A percentile compares a stretch with the other conserved stretches of the same genome.
Conservation (phyloP, 495 filamentous ascomycete genomes). For the Xylaria telfairii region DNA sequence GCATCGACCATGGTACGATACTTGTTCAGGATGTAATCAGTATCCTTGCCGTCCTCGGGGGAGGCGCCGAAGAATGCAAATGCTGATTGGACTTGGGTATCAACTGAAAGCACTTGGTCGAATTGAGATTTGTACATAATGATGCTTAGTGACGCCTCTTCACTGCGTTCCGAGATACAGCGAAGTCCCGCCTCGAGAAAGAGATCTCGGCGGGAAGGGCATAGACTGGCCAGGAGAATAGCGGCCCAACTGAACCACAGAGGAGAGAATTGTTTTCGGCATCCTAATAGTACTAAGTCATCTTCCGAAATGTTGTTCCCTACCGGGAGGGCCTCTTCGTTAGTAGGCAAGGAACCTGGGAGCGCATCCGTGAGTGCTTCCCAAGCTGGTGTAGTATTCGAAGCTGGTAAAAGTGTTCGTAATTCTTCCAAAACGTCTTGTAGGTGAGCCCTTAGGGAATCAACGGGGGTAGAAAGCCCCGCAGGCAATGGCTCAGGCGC, state of each 20-base stretch:
- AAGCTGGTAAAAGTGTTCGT: slow-evolving; percentile 16
- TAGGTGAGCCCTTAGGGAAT: slow-evolving; percentile 33
- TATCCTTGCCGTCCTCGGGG: background rate
- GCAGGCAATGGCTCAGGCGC: slow-evolving; percentile 17
- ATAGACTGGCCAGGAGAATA: slow-evolving; percentile 31
- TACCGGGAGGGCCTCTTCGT: background rate
- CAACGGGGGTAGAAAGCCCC: slow-evolving; percentile 10
- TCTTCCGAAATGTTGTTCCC: slow-evolving; percentile 5
- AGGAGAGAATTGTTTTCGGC: slow-evolving; percentile 30
- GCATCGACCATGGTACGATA: slow-evolving; percentile 28
- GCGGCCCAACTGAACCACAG: slow-evolving; percentile 37
- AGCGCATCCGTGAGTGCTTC: slow-evolving; percentile 29
- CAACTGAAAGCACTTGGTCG: slow-evolving; percentile 25
- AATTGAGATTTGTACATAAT: slow-evolving; percentile 39
- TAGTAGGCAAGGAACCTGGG: slow-evolving; percentile 23
- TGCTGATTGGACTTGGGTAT: slow-evolving; percentile 28
- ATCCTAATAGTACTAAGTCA: slow-evolving; percentile 32
- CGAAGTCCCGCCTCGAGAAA: slow-evolving; percentile 35
- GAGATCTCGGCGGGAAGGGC: slow-evolving; percentile 31
- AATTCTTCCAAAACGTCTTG: slow-evolving; percentile 35
- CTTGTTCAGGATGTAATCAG: slow-evolving; percentile 27
- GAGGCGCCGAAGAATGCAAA: slow-evolving; percentile 31
- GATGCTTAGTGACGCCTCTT: slow-evolving; percentile 34
- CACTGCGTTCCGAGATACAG: slow-evolving; percentile 32
- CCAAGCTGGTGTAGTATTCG: slow-evolving; percentile 30